phyloP scores from a whole-genome alignment of 306 rosid species.

The Prinsepia uniflora region DNA sequence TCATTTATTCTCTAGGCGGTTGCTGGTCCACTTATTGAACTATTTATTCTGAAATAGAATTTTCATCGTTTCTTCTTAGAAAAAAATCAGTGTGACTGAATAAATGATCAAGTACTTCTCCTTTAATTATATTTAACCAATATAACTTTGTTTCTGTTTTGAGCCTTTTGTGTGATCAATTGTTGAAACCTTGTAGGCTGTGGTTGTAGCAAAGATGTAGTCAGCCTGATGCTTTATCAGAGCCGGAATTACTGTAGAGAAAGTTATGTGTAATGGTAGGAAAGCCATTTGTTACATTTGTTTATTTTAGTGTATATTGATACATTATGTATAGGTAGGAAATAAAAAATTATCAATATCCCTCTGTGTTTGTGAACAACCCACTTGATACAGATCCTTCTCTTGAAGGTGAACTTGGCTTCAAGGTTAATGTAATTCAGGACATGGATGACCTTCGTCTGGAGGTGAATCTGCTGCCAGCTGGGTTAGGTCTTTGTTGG shows the following conservation, averaged over 20 bases:
- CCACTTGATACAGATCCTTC: not conserved
- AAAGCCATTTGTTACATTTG: not conserved
- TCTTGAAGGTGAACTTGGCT: conserved; percentile 4
- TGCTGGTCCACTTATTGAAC: too few relatives aligned
- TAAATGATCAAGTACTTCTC: not conserved
- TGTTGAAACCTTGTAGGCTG: not conserved
- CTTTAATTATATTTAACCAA: not conserved
- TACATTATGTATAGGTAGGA: conserved; percentile 11
- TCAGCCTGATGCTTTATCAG: not conserved
- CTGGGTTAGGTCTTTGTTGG: conserved; percentile 32
- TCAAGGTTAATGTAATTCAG: conserved; percentile 28
- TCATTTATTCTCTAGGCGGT: too few relatives aligned
- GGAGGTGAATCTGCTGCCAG: conserved; percentile 30
- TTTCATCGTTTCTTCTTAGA: too few relatives aligned
- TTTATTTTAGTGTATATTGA: not conserved
- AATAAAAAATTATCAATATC: conserved; percentile 7
- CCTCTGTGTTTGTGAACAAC: not conserved
- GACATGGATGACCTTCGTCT: conserved; percentile 49
- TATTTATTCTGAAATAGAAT: too few relatives aligned
- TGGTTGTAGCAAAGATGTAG: not conserved
- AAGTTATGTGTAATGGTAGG: not conserved
- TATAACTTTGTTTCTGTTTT: not conserved
- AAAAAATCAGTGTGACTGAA: not conserved
- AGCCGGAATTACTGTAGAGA: not conserved
- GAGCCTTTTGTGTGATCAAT: not conserved